phyloP scores from a whole-genome alignment of 2,329 filamentous ascomycete genomes.

The Zasmidium cellare region DNA sequence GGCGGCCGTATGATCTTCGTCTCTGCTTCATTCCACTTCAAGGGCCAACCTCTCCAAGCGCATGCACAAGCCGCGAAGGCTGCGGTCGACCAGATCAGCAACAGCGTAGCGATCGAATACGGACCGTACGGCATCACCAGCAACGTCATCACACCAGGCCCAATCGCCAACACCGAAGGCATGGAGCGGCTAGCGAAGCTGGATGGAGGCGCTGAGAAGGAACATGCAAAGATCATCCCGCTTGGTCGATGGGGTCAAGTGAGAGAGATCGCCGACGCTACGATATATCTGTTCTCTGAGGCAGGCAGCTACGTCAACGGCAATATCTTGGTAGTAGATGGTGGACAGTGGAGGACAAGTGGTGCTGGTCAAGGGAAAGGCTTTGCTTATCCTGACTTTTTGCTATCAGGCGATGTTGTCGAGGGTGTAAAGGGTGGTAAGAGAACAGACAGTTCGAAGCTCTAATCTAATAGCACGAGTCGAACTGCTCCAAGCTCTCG shows the following conservation, averaged over 20 bases:
- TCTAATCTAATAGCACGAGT: slow-evolving; percentile 41
- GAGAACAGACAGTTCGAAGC: slow-evolving; percentile 48
- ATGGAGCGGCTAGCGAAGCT: slow-evolving; percentile 45
- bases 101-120: slow-evolving; percentile 81
- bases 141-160: slow-evolving; percentile 86
- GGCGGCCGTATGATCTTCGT: slow-evolving; percentile 87
- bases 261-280: slow-evolving; percentile 89
- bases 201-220: slow-evolving; percentile 30
- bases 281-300: slow-evolving; percentile 83
- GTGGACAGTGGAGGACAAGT: slow-evolving; percentile 51
- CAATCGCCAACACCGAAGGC: slow-evolving; percentile 77
- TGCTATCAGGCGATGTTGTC: slow-evolving; percentile 55
- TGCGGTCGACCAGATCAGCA: slow-evolving; percentile 80
- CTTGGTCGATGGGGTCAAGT: slow-evolving; percentile 75
- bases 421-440: slow-evolving; percentile 60
- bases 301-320: slow-evolving; percentile 86
- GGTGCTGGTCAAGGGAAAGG: slow-evolving; percentile 37
- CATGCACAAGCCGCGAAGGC: slow-evolving; percentile 94
- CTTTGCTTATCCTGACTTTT: slow-evolving; percentile 59
- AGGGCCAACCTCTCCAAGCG: slow-evolving; percentile 78
- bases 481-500: too few relatives aligned
- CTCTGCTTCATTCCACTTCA: slow-evolving; percentile 88
- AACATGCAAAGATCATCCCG: slow-evolving; percentile 56
- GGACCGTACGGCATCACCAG: slow-evolving; percentile 83
- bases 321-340: slow-evolving; percentile 70